Percentiles rank a stretch among this genome's conserved stretches.
Conservation (phyloP, 192 early-diverging fungal genomes). For the Backusella mclennaniae region DNA sequence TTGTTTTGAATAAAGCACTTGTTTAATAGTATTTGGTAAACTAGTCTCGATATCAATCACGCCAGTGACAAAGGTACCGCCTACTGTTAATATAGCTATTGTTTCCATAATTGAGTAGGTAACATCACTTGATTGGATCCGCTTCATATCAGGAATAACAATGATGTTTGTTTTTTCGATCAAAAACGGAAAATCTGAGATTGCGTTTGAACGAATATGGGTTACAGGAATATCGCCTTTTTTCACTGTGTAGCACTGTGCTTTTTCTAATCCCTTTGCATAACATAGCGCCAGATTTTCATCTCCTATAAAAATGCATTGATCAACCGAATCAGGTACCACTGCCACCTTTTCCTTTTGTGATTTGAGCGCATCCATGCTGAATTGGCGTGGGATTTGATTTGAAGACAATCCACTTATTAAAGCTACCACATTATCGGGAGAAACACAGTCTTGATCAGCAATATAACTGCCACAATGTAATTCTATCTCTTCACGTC, state of each 20-base stretch:
- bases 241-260: background rate
- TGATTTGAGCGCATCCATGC: background rate
- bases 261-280: background rate
- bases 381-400: constrained; percentile 19
- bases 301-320: background rate
- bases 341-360: background rate
- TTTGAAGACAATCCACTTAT: background rate
- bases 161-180: background rate
- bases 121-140: background rate
- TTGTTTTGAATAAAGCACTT: background rate
- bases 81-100: background rate
- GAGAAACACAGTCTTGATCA: constrained; percentile 19
- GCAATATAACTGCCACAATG: constrained; percentile 44
- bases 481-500: constrained; percentile 32
- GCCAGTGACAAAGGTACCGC: background rate
- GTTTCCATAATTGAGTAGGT: background rate
- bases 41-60: background rate
- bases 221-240: background rate
- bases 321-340: background rate
- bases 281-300: background rate
- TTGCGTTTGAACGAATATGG: background rate
- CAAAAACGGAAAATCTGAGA: background rate
- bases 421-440: constrained; percentile 10
- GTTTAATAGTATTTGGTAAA: background rate
- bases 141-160: background rate